phyloP scores from a whole-genome alignment of 148 eudicot genomes.

The Amaranthus palmeri region DNA sequence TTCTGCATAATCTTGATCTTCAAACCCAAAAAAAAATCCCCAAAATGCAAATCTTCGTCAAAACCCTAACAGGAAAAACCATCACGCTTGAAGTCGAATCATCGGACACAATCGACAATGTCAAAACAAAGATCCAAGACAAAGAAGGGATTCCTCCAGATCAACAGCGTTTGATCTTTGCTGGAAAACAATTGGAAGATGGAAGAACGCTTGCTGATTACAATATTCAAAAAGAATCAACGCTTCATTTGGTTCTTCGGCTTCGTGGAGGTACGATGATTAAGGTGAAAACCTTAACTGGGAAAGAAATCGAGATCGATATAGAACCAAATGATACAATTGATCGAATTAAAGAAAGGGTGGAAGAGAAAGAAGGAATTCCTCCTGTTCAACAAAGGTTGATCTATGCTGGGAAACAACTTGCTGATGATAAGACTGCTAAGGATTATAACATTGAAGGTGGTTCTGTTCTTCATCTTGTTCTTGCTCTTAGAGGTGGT shows the following conservation, averaged over 20 bases:
- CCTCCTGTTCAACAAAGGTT: constrained; percentile 9
- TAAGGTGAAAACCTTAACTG: constrained; percentile 9
- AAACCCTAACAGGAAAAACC: constrained; percentile 12
- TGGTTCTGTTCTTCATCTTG: constrained; percentile 12
- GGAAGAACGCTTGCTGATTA: constrained; percentile 5
- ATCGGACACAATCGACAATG: constrained; percentile 7
- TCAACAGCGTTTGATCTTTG: constrained; percentile 4
- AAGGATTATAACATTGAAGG: constrained; percentile 12
- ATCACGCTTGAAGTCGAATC: constrained; percentile 5
- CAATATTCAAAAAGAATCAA: constrained; percentile 5
- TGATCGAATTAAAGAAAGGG: constrained; percentile 1
- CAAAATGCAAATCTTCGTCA: constrained; percentile 8
- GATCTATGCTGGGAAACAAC: constrained; percentile 13
- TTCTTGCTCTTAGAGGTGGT: constrained; percentile 12
- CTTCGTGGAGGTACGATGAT: constrained; percentile 11
- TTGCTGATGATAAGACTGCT: constrained; percentile 14
- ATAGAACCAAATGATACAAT: neutral
- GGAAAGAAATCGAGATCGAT: constrained; percentile 8
- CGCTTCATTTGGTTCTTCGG: neutral
- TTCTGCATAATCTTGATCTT: neutral
- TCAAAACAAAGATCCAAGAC: constrained; percentile 5
- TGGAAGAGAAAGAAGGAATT: constrained; percentile 6
- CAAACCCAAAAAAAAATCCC: neutral
- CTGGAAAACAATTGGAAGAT: constrained; percentile 7
- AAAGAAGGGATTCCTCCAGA: constrained; percentile 9